Conservation (phyloP, 139 green algal genomes). For the Chlorella sp. region DNA sequence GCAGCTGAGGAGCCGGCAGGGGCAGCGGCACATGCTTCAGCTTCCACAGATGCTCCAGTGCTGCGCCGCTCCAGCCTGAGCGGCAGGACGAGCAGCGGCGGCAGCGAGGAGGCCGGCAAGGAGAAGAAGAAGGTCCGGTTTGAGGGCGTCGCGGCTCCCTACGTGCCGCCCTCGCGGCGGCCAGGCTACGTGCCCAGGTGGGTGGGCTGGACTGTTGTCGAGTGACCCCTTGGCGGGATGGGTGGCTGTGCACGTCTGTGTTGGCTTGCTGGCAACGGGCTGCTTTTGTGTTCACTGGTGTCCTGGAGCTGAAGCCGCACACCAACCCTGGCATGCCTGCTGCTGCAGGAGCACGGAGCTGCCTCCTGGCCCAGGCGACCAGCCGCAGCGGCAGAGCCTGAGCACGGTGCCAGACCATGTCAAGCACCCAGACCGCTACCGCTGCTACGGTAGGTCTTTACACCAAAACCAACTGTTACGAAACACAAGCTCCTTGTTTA, state of each 20-base stretch:
- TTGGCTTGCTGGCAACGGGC: not conserved
- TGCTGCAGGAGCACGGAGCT: slow-evolving; percentile 4
- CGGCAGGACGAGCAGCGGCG: not conserved
- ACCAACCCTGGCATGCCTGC: not conserved
- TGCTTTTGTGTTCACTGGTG: not conserved
- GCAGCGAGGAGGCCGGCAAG: not conserved
- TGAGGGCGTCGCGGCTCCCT: not conserved
- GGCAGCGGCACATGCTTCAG: not conserved
- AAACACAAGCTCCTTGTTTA: no score
- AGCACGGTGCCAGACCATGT: slow-evolving; percentile 53
- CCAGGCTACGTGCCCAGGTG: not conserved
- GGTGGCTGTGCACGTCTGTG: not conserved
- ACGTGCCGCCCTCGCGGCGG: not conserved
- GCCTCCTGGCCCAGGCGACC: not conserved
- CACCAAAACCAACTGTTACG: no score
- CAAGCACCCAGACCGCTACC: slow-evolving; percentile 43
- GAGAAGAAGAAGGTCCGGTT: slow-evolving; percentile 16
- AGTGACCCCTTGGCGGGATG: not conserved
- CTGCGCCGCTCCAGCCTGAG: not conserved
- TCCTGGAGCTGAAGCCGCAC: not conserved
- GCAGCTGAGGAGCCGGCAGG: not conserved
- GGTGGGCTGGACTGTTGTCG: not conserved
- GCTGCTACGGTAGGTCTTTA: slow-evolving; percentile 47
- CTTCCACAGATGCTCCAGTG: not conserved
- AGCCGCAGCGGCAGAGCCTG: not conserved